Evolutionary conservation across 352 stramenopile species (phyloP), one percentile per base, ranked within the genome.

Genomic region (Phytophthora palmivora): DNA sequence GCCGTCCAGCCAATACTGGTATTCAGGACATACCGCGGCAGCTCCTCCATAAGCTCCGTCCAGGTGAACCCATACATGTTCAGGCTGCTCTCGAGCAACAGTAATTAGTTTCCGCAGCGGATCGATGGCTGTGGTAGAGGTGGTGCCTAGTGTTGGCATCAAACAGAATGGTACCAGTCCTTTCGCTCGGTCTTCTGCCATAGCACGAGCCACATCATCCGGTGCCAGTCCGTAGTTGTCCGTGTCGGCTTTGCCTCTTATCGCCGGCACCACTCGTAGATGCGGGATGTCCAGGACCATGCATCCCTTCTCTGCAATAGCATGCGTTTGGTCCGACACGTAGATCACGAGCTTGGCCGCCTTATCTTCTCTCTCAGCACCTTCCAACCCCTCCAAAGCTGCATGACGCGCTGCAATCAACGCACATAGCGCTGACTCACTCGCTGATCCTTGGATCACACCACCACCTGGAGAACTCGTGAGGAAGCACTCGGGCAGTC

Each of bases 281-380:
- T 88, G 76, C 0, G 73, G 65, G 36, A 91, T 72, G 14, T 87
- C 82, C 18, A 91, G 64, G 37, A 93, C 77, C 65, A 88, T 87
- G 57, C 74, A 83, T 6, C 78, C 80, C 52, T 93, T 93, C 55
- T 84, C 63, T 2, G 72, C 82, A 57, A 86, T 84, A 6, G 78
- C 74, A 53, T 93, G 82, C 3, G 82, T 88, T 68, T 93, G 84
- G 51, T 91, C 82, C 30, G 75, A 88, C 6, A 84, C 70, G 65
- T 93, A 92, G 18, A 82, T 56, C 10, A 84, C 78, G 15, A 92
- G 70, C 14, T 81, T 76, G 15, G 72, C 49, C 5, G 67, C 66
- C 30, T 74, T 70, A 34, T 71, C 61, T 12, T 70, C n/a, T 19
- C 70, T 66, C 1, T 37, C 71, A 7, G 66, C 64, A 34, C 74